Conservation (phyloP, 1,284 basidiomycete genomes). For the Quambalaria eucalypti region DNA sequence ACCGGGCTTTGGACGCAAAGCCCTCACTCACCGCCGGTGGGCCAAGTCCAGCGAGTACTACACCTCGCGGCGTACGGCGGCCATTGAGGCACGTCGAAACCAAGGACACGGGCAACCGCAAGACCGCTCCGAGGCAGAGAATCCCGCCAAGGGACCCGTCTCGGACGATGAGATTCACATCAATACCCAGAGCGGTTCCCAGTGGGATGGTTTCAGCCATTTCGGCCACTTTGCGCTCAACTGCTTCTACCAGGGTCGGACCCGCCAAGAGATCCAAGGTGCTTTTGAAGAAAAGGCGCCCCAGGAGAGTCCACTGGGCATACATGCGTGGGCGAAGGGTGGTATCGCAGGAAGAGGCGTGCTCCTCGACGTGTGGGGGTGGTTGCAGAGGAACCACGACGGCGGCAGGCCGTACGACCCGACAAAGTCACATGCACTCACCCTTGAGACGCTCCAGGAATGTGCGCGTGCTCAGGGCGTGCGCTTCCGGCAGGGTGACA, state of each 20-base stretch:
- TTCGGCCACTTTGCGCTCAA: constrained; percentile 31
- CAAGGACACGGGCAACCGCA: not conserved
- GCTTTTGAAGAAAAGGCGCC: no score
- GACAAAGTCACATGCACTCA: constrained; percentile 57
- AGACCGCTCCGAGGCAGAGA: not conserved
- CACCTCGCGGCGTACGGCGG: not conserved
- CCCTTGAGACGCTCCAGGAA: constrained; percentile 56
- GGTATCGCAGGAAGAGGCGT: constrained; percentile 66
- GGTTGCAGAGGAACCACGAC: constrained; percentile 13
- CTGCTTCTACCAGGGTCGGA: constrained; percentile 29
- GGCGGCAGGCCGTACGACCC: constrained; percentile 51
- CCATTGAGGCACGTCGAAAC: not conserved
- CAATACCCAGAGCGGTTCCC: constrained; percentile 66
- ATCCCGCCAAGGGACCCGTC: constrained; percentile 13
- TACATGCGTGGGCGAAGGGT: constrained; percentile 50
- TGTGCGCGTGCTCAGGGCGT: constrained; percentile 60
- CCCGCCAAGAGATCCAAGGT: constrained; percentile 20
- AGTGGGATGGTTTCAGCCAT: constrained; percentile 59
- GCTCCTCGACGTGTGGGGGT: constrained; percentile 55
- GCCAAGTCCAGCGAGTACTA: constrained; percentile 18
- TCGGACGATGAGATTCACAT: constrained; percentile 47
- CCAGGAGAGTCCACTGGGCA: constrained; percentile 27
- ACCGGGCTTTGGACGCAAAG: constrained; percentile 26
- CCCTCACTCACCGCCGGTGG: constrained; percentile 17
- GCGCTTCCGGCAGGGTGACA: constrained; percentile 30